phyloP scores from a whole-genome alignment of 129 eudicot genomes.

The Ambrosia trifida region DNA sequence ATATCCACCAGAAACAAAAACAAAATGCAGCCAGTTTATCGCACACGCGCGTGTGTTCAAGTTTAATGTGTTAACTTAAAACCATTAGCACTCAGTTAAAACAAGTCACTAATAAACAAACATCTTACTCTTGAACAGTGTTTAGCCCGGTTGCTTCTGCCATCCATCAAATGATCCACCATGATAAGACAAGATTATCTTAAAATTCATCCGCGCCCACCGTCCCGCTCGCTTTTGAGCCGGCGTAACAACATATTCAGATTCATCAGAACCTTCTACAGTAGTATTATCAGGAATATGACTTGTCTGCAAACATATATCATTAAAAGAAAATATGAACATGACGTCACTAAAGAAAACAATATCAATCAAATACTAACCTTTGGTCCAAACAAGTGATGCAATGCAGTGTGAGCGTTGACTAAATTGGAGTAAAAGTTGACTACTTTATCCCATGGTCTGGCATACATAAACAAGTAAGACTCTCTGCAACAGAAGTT shows the following conservation, averaged over 20 bases:
- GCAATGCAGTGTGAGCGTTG: constrained; percentile 51
- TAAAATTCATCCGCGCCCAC: constrained; percentile 80
- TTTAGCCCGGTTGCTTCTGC: constrained; percentile 96
- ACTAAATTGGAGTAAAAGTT: constrained; percentile 70
- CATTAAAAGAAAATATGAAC: background rate
- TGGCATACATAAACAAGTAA: constrained; percentile 75
- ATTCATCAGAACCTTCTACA: constrained; percentile 42
- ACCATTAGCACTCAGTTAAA: background rate
- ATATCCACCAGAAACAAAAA: background rate
- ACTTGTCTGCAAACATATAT: constrained; percentile 41
- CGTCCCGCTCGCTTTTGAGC: constrained; percentile 60
- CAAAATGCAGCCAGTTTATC: background rate
- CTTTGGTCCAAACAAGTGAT: constrained; percentile 53
- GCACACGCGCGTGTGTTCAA: background rate
- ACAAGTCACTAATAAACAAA: background rate
- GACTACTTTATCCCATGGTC: constrained; percentile 74
- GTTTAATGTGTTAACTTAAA: background rate
- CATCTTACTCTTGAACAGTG: constrained; percentile 86
- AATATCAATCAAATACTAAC: constrained; percentile 33
- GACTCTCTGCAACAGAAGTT: constrained; percentile 60
- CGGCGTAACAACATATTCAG: constrained; percentile 37
- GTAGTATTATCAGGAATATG: constrained; percentile 37
- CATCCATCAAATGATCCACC: constrained; percentile 96
- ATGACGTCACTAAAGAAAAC: background rate
- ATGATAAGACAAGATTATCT: constrained; percentile 77